phyloP scores from a whole-genome alignment of 2,329 filamentous ascomycete species.

The Fusarium napiforme region DNA sequence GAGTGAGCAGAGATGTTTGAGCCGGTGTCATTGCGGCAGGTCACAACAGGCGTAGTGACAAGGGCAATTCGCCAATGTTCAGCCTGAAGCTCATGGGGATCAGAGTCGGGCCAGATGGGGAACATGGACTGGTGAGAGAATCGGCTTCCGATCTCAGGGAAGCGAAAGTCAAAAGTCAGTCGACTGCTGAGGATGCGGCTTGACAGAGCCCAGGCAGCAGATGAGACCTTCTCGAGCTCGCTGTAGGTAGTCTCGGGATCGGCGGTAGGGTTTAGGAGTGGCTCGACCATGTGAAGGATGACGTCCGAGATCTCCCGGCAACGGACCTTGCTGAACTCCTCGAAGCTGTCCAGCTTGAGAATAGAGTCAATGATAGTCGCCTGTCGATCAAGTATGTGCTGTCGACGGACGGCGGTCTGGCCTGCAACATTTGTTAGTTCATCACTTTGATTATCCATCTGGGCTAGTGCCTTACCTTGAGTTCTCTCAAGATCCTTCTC shows the following conservation, averaged over 20 bases:
- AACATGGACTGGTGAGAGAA: slow-evolving; percentile 62
- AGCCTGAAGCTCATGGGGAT: slow-evolving; percentile 58
- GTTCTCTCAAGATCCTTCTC: slow-evolving; percentile 51
- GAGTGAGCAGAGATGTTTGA: slow-evolving; percentile 57
- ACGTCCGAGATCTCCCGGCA: slow-evolving; percentile 57
- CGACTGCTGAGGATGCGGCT: slow-evolving; percentile 59
- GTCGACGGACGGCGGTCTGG: slow-evolving; percentile 50
- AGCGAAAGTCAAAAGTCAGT: slow-evolving; percentile 59
- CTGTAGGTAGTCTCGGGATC: slow-evolving; percentile 52
- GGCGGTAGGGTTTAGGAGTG: slow-evolving; percentile 52
- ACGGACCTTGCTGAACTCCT: slow-evolving; percentile 47
- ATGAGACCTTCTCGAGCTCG: slow-evolving; percentile 56
- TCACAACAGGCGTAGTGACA: slow-evolving; percentile 65
- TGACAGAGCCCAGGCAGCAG: slow-evolving; percentile 58
- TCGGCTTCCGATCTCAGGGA: slow-evolving; percentile 61
- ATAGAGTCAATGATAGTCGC: slow-evolving; percentile 53
- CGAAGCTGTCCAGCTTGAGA: slow-evolving; percentile 48
- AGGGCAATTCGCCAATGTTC: slow-evolving; percentile 64
- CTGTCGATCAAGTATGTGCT: slow-evolving; percentile 54
- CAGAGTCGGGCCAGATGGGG: slow-evolving; percentile 55
- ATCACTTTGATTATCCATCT: no score
- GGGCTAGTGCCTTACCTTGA: slow-evolving; percentile 42
- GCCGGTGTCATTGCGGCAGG: slow-evolving; percentile 63
- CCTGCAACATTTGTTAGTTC: slow-evolving; percentile 42
- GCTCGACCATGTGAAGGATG: slow-evolving; percentile 51